Percentiles rank a stretch among this genome's conserved stretches.
Evolutionary conservation across 148 eudicot species (phyloP).

Genomic region (Arbutus unedo): DNA sequence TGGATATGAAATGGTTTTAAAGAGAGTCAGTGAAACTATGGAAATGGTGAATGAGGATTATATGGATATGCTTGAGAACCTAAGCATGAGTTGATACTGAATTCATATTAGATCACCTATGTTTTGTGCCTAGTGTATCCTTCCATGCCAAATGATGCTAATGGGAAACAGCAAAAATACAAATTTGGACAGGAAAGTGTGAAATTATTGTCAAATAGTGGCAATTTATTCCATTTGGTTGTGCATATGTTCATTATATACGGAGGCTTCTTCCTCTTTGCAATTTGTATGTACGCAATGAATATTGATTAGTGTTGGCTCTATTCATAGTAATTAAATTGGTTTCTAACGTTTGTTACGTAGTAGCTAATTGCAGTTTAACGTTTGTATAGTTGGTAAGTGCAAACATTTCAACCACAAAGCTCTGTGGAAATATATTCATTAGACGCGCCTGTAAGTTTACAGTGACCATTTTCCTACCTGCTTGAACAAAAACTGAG

Average conservation of each 20-base stretch:
- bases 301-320: not conserved
- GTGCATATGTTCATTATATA: not conserved
- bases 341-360: not conserved
- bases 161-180: not conserved
- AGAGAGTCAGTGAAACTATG: not conserved
- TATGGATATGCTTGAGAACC: not conserved
- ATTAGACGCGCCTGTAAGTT: not conserved
- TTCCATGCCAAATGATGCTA: not conserved
- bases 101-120: not conserved
- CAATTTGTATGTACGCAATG: not conserved
- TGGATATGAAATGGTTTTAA: not conserved
- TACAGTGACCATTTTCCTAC: not conserved
- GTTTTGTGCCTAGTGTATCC: not conserved
- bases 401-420: not conserved
- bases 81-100: not conserved
- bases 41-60: conserved; percentile 1
- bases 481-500: not conserved
- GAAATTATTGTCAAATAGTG: not conserved
- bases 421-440: not conserved
- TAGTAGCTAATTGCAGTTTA: not conserved
- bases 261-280: not conserved
- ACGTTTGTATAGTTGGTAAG: not conserved
- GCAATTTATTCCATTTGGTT: not conserved
- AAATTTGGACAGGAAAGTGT: not conserved
- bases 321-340: not conserved